These are phyloP conservation scores for Fusarium ambrosium DNA, from an alignment of 2,329 filamentous ascomycete genomes.

Conservation along the genomic window DNA sequence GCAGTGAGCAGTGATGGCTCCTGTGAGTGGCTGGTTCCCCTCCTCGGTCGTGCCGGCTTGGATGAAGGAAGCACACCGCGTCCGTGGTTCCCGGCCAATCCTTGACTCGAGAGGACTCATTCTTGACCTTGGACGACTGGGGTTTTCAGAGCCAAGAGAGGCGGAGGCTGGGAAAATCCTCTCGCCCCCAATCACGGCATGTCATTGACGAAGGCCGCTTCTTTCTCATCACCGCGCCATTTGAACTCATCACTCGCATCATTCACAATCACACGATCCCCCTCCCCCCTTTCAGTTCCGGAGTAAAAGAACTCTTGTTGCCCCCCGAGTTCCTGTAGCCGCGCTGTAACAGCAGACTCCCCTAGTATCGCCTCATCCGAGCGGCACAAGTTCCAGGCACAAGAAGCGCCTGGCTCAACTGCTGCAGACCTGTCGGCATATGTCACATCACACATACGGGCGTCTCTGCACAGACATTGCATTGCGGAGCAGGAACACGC, in stretches of 20 bases:
- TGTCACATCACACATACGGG: slow-evolving; percentile 24
- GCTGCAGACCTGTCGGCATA: slow-evolving; percentile 10
- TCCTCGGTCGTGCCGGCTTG: slow-evolving; percentile 9
- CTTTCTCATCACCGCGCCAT: slow-evolving; percentile 29
- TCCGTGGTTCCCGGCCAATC: slow-evolving; percentile 16
- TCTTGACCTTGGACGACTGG: neutral
- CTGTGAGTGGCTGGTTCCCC: slow-evolving; percentile 32
- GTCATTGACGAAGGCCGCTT: neutral
- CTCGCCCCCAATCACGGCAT: slow-evolving; percentile 14
- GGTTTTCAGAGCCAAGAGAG: neutral
- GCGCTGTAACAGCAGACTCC: slow-evolving; percentile 22
- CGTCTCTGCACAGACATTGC: neutral
- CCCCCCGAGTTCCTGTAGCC: slow-evolving; percentile 18
- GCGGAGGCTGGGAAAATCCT: slow-evolving; percentile 25
- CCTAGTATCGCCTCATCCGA: slow-evolving; percentile 7
- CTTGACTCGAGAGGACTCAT: neutral
- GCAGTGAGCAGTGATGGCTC: slow-evolving; percentile 20
- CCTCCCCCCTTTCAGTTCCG: neutral
- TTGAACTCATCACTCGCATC: slow-evolving; percentile 37
- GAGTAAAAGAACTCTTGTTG: neutral
- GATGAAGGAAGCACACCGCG: slow-evolving; percentile 19
- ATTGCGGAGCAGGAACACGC: neutral
- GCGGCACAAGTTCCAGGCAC: slow-evolving; percentile 14
- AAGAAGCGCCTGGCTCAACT: slow-evolving; percentile 13
- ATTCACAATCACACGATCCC: slow-evolving; percentile 15